phyloP scores from a whole-genome alignment of 2,329 filamentous ascomycete genomes.

The Penicillium brevicompactum region DNA sequence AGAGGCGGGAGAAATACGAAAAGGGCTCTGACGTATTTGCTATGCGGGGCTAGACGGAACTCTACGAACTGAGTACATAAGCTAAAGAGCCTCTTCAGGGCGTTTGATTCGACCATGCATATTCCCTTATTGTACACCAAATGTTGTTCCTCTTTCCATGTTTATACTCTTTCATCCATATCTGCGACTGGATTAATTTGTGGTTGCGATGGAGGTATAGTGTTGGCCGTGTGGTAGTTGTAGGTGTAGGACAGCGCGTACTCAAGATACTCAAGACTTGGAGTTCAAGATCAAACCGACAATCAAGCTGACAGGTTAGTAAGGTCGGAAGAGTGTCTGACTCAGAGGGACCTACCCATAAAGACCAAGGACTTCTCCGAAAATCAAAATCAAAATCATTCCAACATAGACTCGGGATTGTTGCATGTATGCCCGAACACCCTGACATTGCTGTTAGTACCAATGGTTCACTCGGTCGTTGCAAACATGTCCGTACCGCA shows the following conservation, averaged over 20 bases:
- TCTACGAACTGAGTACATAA: conserved; percentile 21
- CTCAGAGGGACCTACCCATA: conserved; percentile 72
- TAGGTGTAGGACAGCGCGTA: conserved; percentile 6
- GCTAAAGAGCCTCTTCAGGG: conserved; percentile 8
- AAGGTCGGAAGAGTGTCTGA: not conserved
- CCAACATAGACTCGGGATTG: conserved; percentile 96
- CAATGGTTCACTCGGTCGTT: not conserved
- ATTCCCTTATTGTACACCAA: conserved; percentile 24
- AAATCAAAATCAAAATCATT: conserved; percentile 98
- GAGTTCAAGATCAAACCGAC: conserved; percentile 93
- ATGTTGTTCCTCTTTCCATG: conserved; percentile 4
- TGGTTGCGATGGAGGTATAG: not conserved
- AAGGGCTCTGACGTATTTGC: conserved; percentile 26
- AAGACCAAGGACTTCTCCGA: conserved; percentile 93
- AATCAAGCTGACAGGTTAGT: conserved; percentile 67
- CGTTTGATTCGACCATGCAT: conserved; percentile 21
- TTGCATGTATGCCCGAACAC: conserved; percentile 92
- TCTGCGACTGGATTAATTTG: not conserved
- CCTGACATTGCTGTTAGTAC: conserved; percentile 44
- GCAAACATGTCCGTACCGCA: conserved; percentile 57
- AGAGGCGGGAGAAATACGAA: conserved; percentile 9
- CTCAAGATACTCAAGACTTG: conserved; percentile 49
- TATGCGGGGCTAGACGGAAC: conserved; percentile 24
- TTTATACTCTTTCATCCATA: not conserved
- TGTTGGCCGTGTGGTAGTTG: not conserved